phyloP scores from a whole-genome alignment of 768 basidiomycete genomes.

The Solioccasus polychromus region DNA sequence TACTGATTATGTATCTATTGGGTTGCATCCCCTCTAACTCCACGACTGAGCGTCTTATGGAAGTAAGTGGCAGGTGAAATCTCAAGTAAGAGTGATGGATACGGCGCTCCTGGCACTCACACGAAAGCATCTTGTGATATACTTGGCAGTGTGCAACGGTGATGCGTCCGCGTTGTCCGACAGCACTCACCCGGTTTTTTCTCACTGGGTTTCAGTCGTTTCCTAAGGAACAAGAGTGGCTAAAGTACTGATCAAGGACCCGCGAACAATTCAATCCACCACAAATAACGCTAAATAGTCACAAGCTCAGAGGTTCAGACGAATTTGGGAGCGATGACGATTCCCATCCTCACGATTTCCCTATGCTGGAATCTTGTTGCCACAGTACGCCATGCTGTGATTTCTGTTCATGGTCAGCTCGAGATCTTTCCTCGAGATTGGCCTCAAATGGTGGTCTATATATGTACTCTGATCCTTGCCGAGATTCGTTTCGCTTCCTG shows the following conservation, averaged over 20 bases:
- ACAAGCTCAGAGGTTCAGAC: no score
- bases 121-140: no score
- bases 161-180: no score
- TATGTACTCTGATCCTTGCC: neutral
- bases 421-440: constrained; percentile 5
- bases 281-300: no score
- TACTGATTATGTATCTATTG: neutral
- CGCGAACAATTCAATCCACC: no score
- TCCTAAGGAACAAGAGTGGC: no score
- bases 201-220: no score
- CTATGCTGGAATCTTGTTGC: constrained; percentile 9
- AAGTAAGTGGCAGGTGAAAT: neutral
- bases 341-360: no score
- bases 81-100: neutral
- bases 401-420: neutral
- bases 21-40: constrained; percentile 20
- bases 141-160: no score
- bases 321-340: no score
- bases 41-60: neutral
- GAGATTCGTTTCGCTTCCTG: constrained; percentile 1
- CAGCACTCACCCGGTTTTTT: no score
- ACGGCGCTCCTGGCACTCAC: neutral
- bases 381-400: constrained; percentile 2
- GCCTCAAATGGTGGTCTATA: constrained; percentile 6
- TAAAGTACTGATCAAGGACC: no score